Evolutionary conservation across 495 filamentous ascomycete species (phyloP), one percentile per base, ranked within the genome.

Genomic region (Jackrogersella minutella): DNA sequence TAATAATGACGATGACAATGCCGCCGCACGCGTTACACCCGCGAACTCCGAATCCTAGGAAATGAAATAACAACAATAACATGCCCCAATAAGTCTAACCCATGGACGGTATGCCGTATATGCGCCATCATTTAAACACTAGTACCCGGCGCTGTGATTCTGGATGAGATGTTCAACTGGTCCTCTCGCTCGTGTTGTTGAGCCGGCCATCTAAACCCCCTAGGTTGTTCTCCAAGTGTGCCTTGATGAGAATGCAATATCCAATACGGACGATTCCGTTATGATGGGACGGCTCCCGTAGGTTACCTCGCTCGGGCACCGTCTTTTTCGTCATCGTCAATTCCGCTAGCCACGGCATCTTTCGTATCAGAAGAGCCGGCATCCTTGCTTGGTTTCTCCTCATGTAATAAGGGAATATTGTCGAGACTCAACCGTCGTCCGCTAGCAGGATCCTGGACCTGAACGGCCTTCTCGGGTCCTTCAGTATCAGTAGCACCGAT

Each of bases 381-480:
- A n/a, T 66, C 62, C 19, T 69, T 68, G 5, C 68, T 71, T 5
- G 67, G 58, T 41, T 70, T 70, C 61, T 83, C 78, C 1, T 84
- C 81, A 44, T 76, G 82, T 37, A 88, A 68, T 41, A 87, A 68
- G 0, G 86, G 84, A 57, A 88, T 87, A 19, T 81, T 73, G 59
- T 88, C 85, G 4, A 87, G 69, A 31, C 81, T 81, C 33, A 70
- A 59, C 6, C 64, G 56, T 14, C 57, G 56, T 1, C 69, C 69
- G 50, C 66, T 68, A 3, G 61, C 66, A n/a, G 66, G 71, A 37
- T 72, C 71, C 1, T 62, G 62, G 7, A 76, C 59, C 6, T 43
- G 70, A 10, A 76, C 37, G 31, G 54, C 39, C 41, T 73, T 67
- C 7, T 71, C 69, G 0, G 59, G 37, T 13, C 46, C 62, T 39